Percentiles rank a stretch among this genome's conserved stretches.
phyloP scores from a whole-genome alignment of 305 asterid genomes.

The Fraxinus sp. region DNA sequence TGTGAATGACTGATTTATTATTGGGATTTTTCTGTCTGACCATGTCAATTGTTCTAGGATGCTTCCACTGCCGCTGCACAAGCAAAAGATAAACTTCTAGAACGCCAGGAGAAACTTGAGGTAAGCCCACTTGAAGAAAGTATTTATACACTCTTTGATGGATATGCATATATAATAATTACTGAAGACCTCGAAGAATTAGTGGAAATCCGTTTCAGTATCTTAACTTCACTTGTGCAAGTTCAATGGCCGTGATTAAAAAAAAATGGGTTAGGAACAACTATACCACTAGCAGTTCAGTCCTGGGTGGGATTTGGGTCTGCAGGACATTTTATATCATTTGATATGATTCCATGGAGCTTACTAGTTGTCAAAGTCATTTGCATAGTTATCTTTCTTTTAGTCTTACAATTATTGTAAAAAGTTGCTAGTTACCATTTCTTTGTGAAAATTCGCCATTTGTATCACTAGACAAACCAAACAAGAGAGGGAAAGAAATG shows the following conservation, averaged over 20 bases:
- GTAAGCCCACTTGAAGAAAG: conserved; percentile 37
- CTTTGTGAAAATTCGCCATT: background rate
- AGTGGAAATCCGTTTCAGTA: background rate
- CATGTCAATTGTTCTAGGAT: conserved; percentile 51
- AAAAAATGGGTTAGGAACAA: background rate
- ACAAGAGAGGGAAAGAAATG: background rate
- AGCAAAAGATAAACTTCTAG: conserved; percentile 85
- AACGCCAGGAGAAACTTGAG: conserved; percentile 89
- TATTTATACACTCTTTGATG: background rate
- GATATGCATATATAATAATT: conserved; percentile 9
- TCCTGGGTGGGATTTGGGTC: background rate
- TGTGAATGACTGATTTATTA: conserved; percentile 16
- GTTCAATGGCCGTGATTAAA: background rate
- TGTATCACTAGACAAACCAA: background rate
- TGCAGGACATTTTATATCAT: background rate
- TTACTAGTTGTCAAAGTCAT: background rate
- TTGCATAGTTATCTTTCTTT: background rate
- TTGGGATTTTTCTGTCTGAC: conserved; percentile 28
- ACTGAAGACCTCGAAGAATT: background rate
- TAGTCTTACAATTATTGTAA: background rate
- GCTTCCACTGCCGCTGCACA: conserved; percentile 71
- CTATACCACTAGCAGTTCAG: conserved; percentile 1
- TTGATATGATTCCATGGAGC: background rate
- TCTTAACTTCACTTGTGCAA: background rate
- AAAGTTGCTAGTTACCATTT: background rate